phyloP scores from a whole-genome alignment of 129 eudicot genomes.

The Flaveria linearis region DNA sequence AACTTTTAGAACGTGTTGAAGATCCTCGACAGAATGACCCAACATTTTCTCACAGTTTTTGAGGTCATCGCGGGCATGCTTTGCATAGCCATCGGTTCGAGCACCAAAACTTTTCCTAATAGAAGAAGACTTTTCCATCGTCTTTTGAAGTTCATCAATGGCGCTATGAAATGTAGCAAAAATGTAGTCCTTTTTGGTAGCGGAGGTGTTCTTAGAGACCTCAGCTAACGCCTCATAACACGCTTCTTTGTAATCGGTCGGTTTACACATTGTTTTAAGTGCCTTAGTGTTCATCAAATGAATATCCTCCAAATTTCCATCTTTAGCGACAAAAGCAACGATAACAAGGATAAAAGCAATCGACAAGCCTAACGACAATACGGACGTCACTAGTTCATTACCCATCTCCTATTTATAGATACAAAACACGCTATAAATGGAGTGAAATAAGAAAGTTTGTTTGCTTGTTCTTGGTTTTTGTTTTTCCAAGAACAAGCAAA shows the following conservation, averaged over 20 bases:
- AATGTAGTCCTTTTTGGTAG: conserved; percentile 56
- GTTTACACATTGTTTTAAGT: conserved; percentile 47
- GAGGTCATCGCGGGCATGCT: conserved; percentile 23
- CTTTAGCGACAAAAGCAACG: conserved; percentile 39
- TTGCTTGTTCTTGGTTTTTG: conserved; percentile 34
- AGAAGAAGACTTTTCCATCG: conserved; percentile 22
- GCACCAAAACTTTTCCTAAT: conserved; percentile 23
- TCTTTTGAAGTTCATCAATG: conserved; percentile 41
- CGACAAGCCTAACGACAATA: conserved; percentile 37
- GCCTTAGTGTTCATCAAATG: conserved; percentile 37
- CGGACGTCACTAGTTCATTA: conserved; percentile 28
- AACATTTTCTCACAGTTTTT: conserved; percentile 52
- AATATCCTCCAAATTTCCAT: conserved; percentile 31
- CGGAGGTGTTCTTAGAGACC: conserved; percentile 47
- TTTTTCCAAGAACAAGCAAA: conserved; percentile 42
- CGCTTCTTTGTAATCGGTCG: conserved; percentile 43
- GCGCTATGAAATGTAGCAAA: conserved; percentile 40
- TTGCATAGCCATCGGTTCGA: conserved; percentile 24
- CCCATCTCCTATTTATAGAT: conserved; percentile 27
- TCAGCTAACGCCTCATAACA: conserved; percentile 41
- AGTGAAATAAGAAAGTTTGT: background rate
- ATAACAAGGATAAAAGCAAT: conserved; percentile 33
- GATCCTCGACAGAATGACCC: conserved; percentile 33
- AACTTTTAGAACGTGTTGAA: conserved; percentile 30
- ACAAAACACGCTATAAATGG: conserved; percentile 20